A percentile compares a stretch with the other conserved stretches of the same genome.
phyloP scores from a whole-genome alignment of 371 early-diverging fungal genomes.

The Mucor lusitanicus region DNA sequence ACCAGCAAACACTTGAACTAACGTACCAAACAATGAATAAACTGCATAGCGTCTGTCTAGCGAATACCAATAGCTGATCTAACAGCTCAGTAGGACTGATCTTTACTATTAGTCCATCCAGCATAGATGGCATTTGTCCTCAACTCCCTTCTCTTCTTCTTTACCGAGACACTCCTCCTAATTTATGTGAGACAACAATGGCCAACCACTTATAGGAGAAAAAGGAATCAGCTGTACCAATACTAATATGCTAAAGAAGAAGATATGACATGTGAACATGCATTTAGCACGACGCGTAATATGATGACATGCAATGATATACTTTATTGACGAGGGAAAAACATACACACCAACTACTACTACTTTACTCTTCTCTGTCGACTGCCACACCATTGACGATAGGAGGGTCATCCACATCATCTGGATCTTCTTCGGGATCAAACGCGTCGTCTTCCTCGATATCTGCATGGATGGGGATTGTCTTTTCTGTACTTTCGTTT shows the following conservation, averaged over 20 bases:
- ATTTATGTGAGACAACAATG: not conserved
- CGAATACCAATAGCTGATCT: not conserved
- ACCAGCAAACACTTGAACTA: not conserved
- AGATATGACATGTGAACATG: not conserved
- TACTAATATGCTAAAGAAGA: not conserved
- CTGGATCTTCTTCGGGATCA: slow-evolving; percentile 16
- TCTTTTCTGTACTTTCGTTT: not conserved
- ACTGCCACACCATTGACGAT: slow-evolving; percentile 6
- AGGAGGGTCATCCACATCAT: slow-evolving; percentile 13
- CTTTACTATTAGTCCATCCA: not conserved
- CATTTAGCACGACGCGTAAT: not conserved
- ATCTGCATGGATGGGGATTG: not conserved
- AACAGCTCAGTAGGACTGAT: not conserved
- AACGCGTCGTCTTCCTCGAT: slow-evolving; percentile 10
- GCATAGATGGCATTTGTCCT: not conserved
- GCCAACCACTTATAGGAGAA: not conserved
- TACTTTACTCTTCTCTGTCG: slow-evolving; percentile 6
- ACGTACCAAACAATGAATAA: not conserved
- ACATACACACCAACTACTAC: not conserved
- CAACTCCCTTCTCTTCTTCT: not conserved
- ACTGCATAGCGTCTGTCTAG: not conserved
- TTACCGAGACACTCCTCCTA: not conserved
- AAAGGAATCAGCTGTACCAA: no score
- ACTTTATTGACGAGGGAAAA: not conserved
- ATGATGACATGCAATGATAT: not conserved